Base-by-base conservation (phyloP, 495 filamentous ascomycete species). In the Penicillium goetzii region DNA sequence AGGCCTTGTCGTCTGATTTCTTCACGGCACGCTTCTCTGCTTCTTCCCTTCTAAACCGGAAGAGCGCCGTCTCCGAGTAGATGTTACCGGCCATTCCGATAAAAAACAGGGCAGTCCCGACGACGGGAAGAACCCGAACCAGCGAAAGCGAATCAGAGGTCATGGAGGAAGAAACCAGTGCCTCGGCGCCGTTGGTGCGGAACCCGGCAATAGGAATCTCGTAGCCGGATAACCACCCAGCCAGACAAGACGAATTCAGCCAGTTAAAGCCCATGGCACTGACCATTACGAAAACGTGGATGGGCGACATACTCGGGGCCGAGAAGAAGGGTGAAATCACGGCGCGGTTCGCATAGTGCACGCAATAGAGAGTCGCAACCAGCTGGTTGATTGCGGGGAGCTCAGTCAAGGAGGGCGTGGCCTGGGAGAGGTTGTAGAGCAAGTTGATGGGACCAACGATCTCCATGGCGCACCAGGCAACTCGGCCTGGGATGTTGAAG, bases 261-360 rank as follows among this genome's bases (percentile, higher is more conserved):
- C 93, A 66, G 69, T 99, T 94, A 78, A 96, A 97, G 26, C 64
- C 1, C 36, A 88, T 58, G 1, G 86, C 93, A 4, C 72, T 76
- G 45, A 75, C 7, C 80, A 86, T 87, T 62, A 97, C 77, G 19
- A 85, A 58, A 11, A 83, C 64, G 72, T 92, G 90, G 55, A 94
- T 90, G 25, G 93, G 93, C 10, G 93, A 93, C 90, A 99, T 97
- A 74, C 86, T 90, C 0, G 92, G 93, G 57, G 93, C 92, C 33
- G 93, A 81, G 65, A 93, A 78, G 43, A 88, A 80, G 2, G 95
- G 93, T 38, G 87, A 86, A 60, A 97, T 75, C 58, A 97, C 74
- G 21, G 94, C 90, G 64, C 95, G 91, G 82, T 99, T 92, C 69
- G 86, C 60, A 78, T 99, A 99, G 76, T 99, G 95, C 62, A 90